Evolutionary conservation across 345 rosid genomes (phyloP).

Genomic region (Hibiscus mutabilis): DNA sequence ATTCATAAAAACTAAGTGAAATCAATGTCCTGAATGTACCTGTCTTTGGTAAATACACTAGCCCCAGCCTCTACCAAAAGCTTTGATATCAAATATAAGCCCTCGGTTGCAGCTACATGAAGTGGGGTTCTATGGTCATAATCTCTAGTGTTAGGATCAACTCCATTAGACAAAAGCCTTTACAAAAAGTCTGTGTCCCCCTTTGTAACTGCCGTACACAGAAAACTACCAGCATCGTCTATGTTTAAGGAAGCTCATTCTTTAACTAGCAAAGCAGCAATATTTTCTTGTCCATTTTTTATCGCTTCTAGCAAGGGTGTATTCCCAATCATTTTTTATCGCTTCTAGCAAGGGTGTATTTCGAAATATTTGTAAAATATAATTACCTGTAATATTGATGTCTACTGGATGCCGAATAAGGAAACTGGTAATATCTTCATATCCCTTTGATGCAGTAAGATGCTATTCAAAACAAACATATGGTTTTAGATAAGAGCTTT

Average conservation of each 20-base stretch:
- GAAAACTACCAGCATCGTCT: slow-evolving; percentile 71
- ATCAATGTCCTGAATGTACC: slow-evolving; percentile 31
- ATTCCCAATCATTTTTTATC: no score
- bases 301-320: slow-evolving; percentile 85
- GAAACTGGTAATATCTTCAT: slow-evolving; percentile 55
- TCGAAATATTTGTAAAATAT: slow-evolving; percentile 9
- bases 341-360: no score
- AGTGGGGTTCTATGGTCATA: slow-evolving; percentile 90
- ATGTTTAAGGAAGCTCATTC: slow-evolving; percentile 64
- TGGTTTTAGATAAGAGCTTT: slow-evolving; percentile 3
- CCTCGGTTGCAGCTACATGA: slow-evolving; percentile 90
- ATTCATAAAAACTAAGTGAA: neutral
- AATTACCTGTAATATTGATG: slow-evolving; percentile 63
- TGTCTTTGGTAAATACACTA: slow-evolving; percentile 67
- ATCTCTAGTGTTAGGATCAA: slow-evolving; percentile 79
- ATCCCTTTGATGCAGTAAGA: slow-evolving; percentile 83
- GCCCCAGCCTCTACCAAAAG: slow-evolving; percentile 80
- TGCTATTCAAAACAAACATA: slow-evolving; percentile 48
- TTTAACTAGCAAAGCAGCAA: slow-evolving; percentile 52
- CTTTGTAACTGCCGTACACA: slow-evolving; percentile 59
- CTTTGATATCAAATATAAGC: slow-evolving; percentile 63
- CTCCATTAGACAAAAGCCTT: slow-evolving; percentile 60
- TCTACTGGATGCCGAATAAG: slow-evolving; percentile 63
- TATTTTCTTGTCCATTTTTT: slow-evolving; percentile 59
- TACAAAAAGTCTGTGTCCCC: slow-evolving; percentile 71